Base-by-base conservation (phyloP, 2,329 filamentous ascomycete species). In the Penicillium sp. region DNA sequence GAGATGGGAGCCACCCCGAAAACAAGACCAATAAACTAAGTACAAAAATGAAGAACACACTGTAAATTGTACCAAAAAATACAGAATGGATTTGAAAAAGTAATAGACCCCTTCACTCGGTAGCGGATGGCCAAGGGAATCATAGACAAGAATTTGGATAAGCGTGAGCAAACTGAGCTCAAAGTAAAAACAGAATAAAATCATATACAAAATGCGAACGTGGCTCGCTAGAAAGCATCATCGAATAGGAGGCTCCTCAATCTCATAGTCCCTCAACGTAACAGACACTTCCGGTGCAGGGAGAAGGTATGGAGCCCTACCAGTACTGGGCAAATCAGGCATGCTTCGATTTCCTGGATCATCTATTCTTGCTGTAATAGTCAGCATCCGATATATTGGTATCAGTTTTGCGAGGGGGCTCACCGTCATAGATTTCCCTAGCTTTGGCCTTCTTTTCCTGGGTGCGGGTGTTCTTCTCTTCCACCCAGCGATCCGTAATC, bases 401-500 rank as follows among this genome's bases (percentile, higher is more conserved):
- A 9, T 12, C 12, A 22, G 25, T 6, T 12, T 33, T 40, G 33
- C 14, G n/a, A 25, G 17, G 3, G 31, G 8, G 55, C 67, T 61
- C 61, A 73, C 73, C 70, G 45, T 62, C 57, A 36, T 69, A 71
- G 9, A 77, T 66, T 53, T 77, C 76, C 22, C 67, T 65, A 4
- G 72, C 73, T 49, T 71, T 72, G 12, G 70, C 69, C 53, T 71
- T 65, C 57, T 66, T 72, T 50, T 72, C 67, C n/a, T 74, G 62
- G 2, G 67, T 59, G 5, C 75, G 69, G 22, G 69, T 68, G 38
- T 69, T 71, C 17, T 80, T 78, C 63, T 89, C 86, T 22, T 84
- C 77, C 7, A 77, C 69, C 87, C 87, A 89, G 19, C 85, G 79
- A 12, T 78, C 76, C 9, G 73, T 64, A 44, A 88, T 83, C 8